Base-by-base conservation (phyloP, 106 monocot genomes). In the Posidonia australis region DNA sequence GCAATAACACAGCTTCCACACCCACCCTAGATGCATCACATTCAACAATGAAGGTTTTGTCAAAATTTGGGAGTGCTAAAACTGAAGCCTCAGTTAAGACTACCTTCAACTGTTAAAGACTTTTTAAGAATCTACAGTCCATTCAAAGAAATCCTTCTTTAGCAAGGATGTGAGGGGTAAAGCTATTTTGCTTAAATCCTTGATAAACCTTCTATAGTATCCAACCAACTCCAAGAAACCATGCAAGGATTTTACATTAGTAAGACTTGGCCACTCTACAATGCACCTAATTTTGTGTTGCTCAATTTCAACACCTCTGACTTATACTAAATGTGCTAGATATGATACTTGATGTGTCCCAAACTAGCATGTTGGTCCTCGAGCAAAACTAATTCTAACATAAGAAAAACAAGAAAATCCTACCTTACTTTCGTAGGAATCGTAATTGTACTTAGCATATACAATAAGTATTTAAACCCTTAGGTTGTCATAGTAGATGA, bases 141-240 rank as follows among this genome's bases (percentile, higher is more conserved):
- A 26, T 9, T 0, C 0, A 9, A 55, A 47, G 0, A 0, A 11
- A 20, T 69, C 21, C 20, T 59, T 58, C 44, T 60, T 58, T 0
- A 56, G 18, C 10, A 70, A 28, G 0, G 5, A 9, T 1, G 19
- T 59, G 18, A 70, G n/a, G 0, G 58, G 59, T 1, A 5, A 0
- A 0, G 20, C 58, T 3, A 46, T 20, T 10, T 42, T 16, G 0
- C 58, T 58, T 59, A 46, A 70, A 0, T 46, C 10, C 21, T 18
- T 27, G 5, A 70, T 46, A 13, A 70, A 70, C 0, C 24, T 0
- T 0, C 59, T 21, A 6, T 70, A 70, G 11, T 70, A 70, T 10
- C 59, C 46, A 2, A 58, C 29, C 10, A 70, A 9, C 1, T 56
- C 69, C 4, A 70, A 47, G 44, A 70, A 59, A 0, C 47, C 46